These are phyloP conservation scores for Euclidium syriacum DNA, from an alignment of 345 rosid species.

Conservation along the genomic window DNA sequence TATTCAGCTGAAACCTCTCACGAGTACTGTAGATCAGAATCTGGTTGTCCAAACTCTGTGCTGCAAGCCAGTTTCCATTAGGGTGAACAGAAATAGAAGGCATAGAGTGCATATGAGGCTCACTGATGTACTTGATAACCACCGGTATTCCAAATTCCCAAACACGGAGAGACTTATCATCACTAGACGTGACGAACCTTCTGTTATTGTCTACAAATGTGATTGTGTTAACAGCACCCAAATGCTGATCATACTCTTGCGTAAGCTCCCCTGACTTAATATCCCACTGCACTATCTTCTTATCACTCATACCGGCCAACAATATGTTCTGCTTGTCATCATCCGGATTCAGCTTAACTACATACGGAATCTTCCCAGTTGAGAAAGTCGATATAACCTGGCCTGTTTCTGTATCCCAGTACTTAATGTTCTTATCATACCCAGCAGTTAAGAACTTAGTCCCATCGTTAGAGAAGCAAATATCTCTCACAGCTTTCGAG, in stretches of 20 bases:
- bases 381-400: constrained; percentile 91
- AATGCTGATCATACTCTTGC: constrained; percentile 83
- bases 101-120: constrained; percentile 99
- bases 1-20: constrained; percentile 96
- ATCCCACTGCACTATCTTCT: constrained; percentile 99
- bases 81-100: constrained; percentile 92
- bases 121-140: constrained; percentile 95
- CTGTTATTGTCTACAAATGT: constrained; percentile 94
- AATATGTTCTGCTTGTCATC: constrained; percentile 92
- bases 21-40: constrained; percentile 83
- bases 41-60: constrained; percentile 96
- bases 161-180: constrained; percentile 95
- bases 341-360: constrained; percentile 88
- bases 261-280: constrained; percentile 87
- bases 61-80: constrained; percentile 91
- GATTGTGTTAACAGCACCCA: constrained; percentile 92
- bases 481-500: constrained; percentile 88
- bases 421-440: constrained; percentile 91
- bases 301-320: constrained; percentile 98
- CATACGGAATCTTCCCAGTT: constrained; percentile 88
- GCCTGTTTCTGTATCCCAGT: constrained; percentile 97
- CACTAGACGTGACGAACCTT: constrained; percentile 95
- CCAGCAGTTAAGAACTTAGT: constrained; percentile 90
- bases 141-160: constrained; percentile 99
- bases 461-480: constrained; percentile 92